Conservation (phyloP, 768 basidiomycete species). For the Boletus speciosus region DNA sequence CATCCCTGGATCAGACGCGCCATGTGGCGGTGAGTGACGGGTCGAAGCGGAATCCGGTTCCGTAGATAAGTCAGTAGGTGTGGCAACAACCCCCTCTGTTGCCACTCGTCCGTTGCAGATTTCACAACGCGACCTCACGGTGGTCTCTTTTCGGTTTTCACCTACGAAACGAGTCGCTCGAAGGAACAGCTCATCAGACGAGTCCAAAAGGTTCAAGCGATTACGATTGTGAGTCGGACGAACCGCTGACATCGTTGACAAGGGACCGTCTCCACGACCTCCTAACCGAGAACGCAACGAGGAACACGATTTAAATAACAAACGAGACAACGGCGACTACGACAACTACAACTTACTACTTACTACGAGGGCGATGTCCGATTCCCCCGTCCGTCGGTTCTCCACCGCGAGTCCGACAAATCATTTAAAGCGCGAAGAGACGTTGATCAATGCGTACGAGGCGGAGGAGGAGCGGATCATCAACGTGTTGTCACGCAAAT, state of each 20-base stretch:
- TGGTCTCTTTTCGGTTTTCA: background rate
- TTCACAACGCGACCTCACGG: background rate
- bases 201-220: no score
- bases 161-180: background rate
- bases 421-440: slow-evolving; percentile 54
- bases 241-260: no score
- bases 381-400: slow-evolving; percentile 54
- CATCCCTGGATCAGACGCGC: no score
- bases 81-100: background rate
- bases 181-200: no score
- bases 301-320: no score
- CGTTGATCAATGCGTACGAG: slow-evolving; percentile 83
- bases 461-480: slow-evolving; percentile 89
- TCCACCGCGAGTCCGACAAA: slow-evolving; percentile 52
- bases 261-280: no score
- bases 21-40: background rate
- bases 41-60: background rate
- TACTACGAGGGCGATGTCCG: slow-evolving; percentile 16
- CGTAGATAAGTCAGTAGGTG: background rate
- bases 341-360: no score
- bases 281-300: no score
- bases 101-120: background rate
- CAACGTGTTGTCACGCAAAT: slow-evolving; percentile 75
- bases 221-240: no score
- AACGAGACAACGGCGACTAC: no score